These are phyloP conservation scores for Aspergillus puulaauensis DNA, from an alignment of 2,329 filamentous ascomycete species.

Conservation along the genomic window DNA sequence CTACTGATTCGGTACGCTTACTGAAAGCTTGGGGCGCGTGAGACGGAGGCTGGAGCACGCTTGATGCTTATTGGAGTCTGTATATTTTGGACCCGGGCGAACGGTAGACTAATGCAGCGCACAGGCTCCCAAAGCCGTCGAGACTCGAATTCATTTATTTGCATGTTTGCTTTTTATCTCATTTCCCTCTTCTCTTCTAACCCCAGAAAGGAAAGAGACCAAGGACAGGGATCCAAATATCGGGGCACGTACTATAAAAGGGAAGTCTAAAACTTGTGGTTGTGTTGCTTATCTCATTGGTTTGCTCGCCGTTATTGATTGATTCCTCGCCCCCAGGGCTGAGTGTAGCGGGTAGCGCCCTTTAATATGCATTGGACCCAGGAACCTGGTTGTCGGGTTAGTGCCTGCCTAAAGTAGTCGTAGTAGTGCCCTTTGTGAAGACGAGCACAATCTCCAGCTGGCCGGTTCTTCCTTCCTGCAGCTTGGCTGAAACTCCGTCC, in stretches of 20 bases:
- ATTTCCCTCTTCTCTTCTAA: not conserved
- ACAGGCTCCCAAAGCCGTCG: not conserved
- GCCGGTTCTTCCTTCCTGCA: constrained; percentile 10
- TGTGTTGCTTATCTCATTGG: not conserved
- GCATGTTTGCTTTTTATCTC: not conserved
- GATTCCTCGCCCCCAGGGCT: not conserved
- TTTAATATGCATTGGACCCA: not conserved
- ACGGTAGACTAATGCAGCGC: constrained; percentile 9
- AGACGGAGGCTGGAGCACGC: not conserved
- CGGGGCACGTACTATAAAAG: not conserved
- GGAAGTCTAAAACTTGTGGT: not conserved
- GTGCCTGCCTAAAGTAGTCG: not conserved
- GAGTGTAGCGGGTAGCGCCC: too few species aligned
- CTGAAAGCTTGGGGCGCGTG: not conserved
- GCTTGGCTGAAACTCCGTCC: constrained; percentile 3
- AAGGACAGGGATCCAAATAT: not conserved
- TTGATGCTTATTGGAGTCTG: not conserved
- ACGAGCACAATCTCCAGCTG: not conserved
- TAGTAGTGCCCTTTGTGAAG: not conserved
- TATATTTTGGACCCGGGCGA: not conserved
- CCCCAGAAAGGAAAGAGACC: not conserved
- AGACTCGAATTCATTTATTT: not conserved
- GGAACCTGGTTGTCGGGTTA: constrained; percentile 2
- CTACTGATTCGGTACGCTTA: not conserved
- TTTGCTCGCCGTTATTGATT: not conserved